A percentile compares a stretch with the other conserved stretches of the same genome.
These are phyloP conservation scores for Candida parachauliodes DNA, from an alignment of 805 yeast genomes.

Conservation along the genomic window DNA sequence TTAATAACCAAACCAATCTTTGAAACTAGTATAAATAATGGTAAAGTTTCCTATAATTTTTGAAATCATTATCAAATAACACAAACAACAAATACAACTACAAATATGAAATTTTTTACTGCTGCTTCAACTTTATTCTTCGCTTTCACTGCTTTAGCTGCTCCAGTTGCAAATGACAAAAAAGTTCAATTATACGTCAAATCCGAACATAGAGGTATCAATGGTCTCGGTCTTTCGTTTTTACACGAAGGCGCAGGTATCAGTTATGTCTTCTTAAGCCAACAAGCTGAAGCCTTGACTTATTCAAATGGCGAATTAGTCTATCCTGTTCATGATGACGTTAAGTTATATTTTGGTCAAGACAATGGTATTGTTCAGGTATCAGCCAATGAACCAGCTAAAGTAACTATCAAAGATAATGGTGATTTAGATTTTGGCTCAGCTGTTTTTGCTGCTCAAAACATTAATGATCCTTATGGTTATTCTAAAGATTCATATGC, in stretches of 20 bases:
- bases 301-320: background rate
- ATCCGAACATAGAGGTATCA: slow-evolving; percentile 22
- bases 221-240: slow-evolving; percentile 25
- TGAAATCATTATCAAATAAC: background rate
- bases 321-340: background rate
- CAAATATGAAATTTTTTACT: slow-evolving; percentile 2
- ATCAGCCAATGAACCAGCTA: slow-evolving; percentile 8
- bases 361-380: slow-evolving; percentile 10
- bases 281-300: slow-evolving; percentile 1
- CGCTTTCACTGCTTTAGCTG: slow-evolving; percentile 6
- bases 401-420: slow-evolving; percentile 8
- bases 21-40: background rate
- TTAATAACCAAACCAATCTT: too few species aligned
- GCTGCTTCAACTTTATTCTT: slow-evolving; percentile 7
- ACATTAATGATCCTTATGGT: slow-evolving; percentile 26
- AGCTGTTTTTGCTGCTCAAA: slow-evolving; percentile 23
- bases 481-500: slow-evolving; percentile 19
- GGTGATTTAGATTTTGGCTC: slow-evolving; percentile 13
- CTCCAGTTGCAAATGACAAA: slow-evolving; percentile 5
- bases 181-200: slow-evolving; percentile 18
- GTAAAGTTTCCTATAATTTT: background rate
- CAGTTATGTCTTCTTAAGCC: slow-evolving; percentile 30
- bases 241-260: slow-evolving; percentile 45
- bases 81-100: background rate
- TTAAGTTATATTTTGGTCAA: slow-evolving; percentile 1